These are phyloP conservation scores for Epicoccum nigrum DNA, from an alignment of 2,329 filamentous ascomycete species.

Conservation along the genomic window DNA sequence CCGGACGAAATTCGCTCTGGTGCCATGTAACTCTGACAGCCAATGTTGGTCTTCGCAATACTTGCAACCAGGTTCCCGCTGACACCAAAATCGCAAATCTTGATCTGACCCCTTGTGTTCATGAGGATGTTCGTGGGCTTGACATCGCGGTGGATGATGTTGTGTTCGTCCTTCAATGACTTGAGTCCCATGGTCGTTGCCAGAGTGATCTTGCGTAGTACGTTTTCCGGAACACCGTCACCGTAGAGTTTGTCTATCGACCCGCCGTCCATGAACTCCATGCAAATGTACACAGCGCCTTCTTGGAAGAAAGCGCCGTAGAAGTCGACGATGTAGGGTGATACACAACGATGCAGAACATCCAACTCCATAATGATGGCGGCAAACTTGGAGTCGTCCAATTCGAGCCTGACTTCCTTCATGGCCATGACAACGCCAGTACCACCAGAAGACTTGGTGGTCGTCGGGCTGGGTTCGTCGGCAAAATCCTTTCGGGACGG, in stretches of 20 bases:
- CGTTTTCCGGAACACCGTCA: slow-evolving; percentile 85
- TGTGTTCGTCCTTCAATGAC: slow-evolving; percentile 94
- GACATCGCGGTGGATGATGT: slow-evolving; percentile 98
- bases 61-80: slow-evolving; percentile 95
- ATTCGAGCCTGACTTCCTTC: slow-evolving; percentile 95
- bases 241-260: slow-evolving; percentile 96
- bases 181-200: slow-evolving; percentile 91
- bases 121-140: slow-evolving; percentile 98
- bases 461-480: slow-evolving; percentile 46
- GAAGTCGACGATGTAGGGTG: slow-evolving; percentile 97
- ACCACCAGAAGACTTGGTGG: slow-evolving; percentile 52
- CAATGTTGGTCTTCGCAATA: slow-evolving; percentile 98
- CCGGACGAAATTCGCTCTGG: slow-evolving; percentile 93
- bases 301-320: slow-evolving; percentile 99
- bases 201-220: slow-evolving; percentile 88
- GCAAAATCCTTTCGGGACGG: slow-evolving; percentile 39
- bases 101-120: slow-evolving; percentile 88
- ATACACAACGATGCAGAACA: slow-evolving; percentile 91
- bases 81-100: slow-evolving; percentile 98
- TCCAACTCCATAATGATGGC: slow-evolving; percentile 98
- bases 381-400: slow-evolving; percentile 95
- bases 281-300: slow-evolving; percentile 98
- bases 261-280: slow-evolving; percentile 98
- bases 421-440: slow-evolving; percentile 93
- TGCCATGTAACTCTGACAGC: slow-evolving; percentile 99